Evolutionary conservation across 352 stramenopile genomes (phyloP), one percentile per base, ranked within the genome.

Genomic region (Nothophytophthora sp.): DNA sequence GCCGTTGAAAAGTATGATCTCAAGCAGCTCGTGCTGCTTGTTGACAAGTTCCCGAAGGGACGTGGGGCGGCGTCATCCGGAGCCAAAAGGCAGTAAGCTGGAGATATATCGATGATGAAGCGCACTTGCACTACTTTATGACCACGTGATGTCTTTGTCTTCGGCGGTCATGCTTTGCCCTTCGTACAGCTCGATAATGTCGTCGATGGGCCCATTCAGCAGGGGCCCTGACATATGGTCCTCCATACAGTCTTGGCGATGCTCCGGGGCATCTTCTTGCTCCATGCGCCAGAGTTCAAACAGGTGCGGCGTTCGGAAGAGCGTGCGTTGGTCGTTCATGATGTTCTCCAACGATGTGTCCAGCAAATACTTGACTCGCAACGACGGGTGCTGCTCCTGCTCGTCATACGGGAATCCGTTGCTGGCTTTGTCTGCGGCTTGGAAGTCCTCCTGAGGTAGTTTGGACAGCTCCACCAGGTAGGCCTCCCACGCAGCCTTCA

Each of bases 1-100:
- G 79, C 79, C 3, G 66, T 75, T 2, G 81, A 92, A 46, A 92
- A 92, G 39, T 92, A 90, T 35, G 81, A 90, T 23, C 61, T 92
- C 2, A 88, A 88, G 35, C 78, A 86, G 20, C 60, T 90, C 22
- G 67, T 72, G 11, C 24, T 76, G 19, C 55, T 92, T 11, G 55
- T 90, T 8, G 77, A 90, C 35, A 84, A 82, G 54, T 83, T 90
- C 10, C 81, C 81, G 5, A 90, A 89, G 30, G 78, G 76, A 8
- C 58, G 73, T 46, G 53, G 24, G 15, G 54, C 40, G 33, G 30
- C 34, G n/a, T n/a, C 19, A 15, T 12, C 29, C 6, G 34, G 62
- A 60, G 42, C 55, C 36, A 24, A 54, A 52, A 38, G 45, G 53
- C 37, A 62, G 15, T 33, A 60, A 46, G 15, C 27, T 23, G 19